Conservation (phyloP, 768 basidiomycete species). For the Phaeotremella fagi region DNA sequence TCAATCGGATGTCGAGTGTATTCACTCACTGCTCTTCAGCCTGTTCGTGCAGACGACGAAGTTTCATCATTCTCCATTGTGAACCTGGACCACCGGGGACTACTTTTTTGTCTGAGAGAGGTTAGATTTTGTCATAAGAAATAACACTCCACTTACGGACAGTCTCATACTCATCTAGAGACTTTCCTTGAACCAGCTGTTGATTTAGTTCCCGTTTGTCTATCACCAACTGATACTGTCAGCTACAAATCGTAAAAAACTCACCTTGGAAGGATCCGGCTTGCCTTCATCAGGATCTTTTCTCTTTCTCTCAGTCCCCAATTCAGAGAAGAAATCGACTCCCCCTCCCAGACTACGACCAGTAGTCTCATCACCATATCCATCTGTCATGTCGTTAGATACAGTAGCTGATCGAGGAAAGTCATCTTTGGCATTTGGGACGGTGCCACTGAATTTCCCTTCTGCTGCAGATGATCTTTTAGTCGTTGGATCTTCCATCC, state of each 20-base stretch:
- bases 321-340: constrained; percentile 81
- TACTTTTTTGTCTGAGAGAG: constrained; percentile 50
- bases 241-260: constrained; percentile 14
- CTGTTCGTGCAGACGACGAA: constrained; percentile 80
- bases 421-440: constrained; percentile 9
- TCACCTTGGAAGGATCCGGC: constrained; percentile 69
- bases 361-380: constrained; percentile 54
- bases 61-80: constrained; percentile 96
- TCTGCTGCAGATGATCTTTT: constrained; percentile 33
- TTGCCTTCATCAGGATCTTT: constrained; percentile 52
- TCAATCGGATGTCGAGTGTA: constrained; percentile 1
- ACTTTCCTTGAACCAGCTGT: constrained; percentile 55
- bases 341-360: constrained; percentile 57
- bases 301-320: constrained; percentile 74
- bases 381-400: constrained; percentile 39
- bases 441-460: constrained; percentile 15
- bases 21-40: constrained; percentile 69
- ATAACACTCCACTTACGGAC: constrained; percentile 58
- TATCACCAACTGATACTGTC: constrained; percentile 36
- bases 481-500: constrained; percentile 66
- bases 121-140: constrained; percentile 52
- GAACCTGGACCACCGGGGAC: constrained; percentile 88
- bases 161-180: constrained; percentile 40
- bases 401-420: constrained; percentile 29
- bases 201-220: constrained; percentile 49